A percentile compares a stretch with the other conserved stretches of the same genome.
These are phyloP conservation scores for Diaporthe sp. DNA, from an alignment of 2,329 filamentous ascomycete genomes.

Conservation along the genomic window DNA sequence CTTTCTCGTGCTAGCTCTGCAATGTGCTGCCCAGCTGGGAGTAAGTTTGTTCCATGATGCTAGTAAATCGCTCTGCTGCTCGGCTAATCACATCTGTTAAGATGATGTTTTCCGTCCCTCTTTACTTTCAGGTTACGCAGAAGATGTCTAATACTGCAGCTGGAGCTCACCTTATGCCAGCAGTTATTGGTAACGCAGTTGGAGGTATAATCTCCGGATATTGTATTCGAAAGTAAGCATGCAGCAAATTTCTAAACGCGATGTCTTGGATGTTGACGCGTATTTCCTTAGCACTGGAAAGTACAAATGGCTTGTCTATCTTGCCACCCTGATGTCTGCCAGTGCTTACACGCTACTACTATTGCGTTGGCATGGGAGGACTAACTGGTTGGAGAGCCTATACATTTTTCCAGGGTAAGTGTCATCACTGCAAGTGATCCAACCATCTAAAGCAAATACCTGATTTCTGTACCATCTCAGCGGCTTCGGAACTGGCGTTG, in stretches of 20 bases:
- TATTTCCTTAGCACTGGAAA: constrained; percentile 61
- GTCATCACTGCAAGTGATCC: background rate
- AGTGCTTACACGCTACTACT: constrained; percentile 65
- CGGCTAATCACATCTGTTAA: constrained; percentile 44
- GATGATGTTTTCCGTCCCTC: constrained; percentile 74
- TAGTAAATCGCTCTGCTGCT: constrained; percentile 1
- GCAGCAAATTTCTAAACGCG: background rate
- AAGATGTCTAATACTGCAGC: constrained; percentile 69
- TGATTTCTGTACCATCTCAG: constrained; percentile 39
- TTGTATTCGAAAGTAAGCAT: constrained; percentile 61
- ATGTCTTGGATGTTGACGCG: background rate
- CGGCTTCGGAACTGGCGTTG: constrained; percentile 57
- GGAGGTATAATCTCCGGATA: constrained; percentile 72
- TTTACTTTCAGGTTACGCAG: constrained; percentile 77
- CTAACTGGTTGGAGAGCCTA: constrained; percentile 66
- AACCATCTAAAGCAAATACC: background rate
- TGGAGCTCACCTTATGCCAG: constrained; percentile 73
- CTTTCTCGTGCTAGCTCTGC: constrained; percentile 64
- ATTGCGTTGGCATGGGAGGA: constrained; percentile 71
- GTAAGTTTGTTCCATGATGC: constrained; percentile 53
- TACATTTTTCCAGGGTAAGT: constrained; percentile 67
- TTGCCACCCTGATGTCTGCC: constrained; percentile 63
- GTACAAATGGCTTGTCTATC: constrained; percentile 67
- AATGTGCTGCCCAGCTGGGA: constrained; percentile 69
- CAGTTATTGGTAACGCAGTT: constrained; percentile 75